Base-by-base conservation (phyloP, 257 asterid species). In the Plantago elongata region DNA sequence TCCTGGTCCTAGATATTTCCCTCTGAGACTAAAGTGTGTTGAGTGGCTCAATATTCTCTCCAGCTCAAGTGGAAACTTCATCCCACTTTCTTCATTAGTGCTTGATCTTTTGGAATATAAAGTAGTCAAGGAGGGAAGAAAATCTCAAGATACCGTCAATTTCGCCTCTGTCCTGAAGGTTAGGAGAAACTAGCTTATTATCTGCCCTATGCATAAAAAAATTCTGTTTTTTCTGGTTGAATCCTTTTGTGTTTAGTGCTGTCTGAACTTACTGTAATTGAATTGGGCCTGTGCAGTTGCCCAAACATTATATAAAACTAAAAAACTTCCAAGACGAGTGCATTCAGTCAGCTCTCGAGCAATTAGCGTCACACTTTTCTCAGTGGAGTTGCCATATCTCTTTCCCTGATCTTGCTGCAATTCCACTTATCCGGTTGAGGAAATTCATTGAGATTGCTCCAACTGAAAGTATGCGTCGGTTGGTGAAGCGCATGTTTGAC, bases 331-430 rank as follows among this genome's bases (percentile, higher is more conserved):
- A 89, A 79, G 95, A 83, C 14, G 90, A 82, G 78, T 87, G 95
- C 69, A 65, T 89, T 68, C 72, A 64, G 63, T 80, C 87, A 0
- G 84, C 79, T 15, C 51, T 89, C 68, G 89, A 87, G 70, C 90
- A 80, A 77, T 92, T 93, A 9, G 79, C 85, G 0, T 51, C 60
- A 12, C 96, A 89, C 85, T 93, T 89, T 71, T 62, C 86, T 61
- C 95, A 85, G 62, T 93, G 99, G 99, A 78, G 96, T 77, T 73
- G 61, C 70, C 95, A 93, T 69, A 85, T 93, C 59, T 84, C 97
- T 48, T 93, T 87, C 71, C 95, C 97, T 2, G 99, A 89, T 64
- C 75, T 93, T 43, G 96, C 97, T 69, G 77, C 86, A 60, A 76
- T 83, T 69, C 96, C 99, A 29, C 83, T 93, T 42, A 78, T 85